Evolutionary conservation across 345 rosid species (phyloP), one percentile per base, ranked within the genome.

Genomic region (Aquilaria sinensis): DNA sequence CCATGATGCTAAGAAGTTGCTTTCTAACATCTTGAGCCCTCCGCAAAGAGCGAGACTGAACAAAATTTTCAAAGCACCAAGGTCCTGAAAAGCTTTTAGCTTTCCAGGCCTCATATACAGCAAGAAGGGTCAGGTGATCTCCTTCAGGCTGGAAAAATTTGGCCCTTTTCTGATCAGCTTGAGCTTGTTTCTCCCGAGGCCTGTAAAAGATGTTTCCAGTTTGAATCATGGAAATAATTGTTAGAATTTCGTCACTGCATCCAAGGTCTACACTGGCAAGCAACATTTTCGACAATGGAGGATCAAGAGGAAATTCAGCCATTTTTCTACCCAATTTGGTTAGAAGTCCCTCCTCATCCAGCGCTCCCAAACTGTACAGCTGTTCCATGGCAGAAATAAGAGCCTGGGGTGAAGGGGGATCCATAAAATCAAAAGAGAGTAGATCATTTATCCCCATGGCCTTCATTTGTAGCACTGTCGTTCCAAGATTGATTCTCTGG

Each of bases 251-350:
- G 70, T 90, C 97, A 48, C 97, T 93, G 69, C 98, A 90, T 9
- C 96, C 98, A 34, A 93, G 85, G 69, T 93, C 96, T 53, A 87
- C 97, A 81, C 97, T 90, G 9, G 97, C 97, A 43, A 93, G 79
- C 56, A 93, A 77, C 97, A 93, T 93, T 74, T 93, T 93, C 0
- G 97, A 90, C 32, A 93, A 69, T 3, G 92, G 97, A 1, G 96
- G 98, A 0, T 93, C 98, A 53, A 93, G 73, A 70, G 98, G 98
- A 77, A 93, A 93, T 68, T 87, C 97, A 0, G 98, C 98, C 96
- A 93, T 93, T 80, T 87, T 85, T 73, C 96, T 90, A 50, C 98
- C 98, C 55, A 85, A 72, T 73, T 87, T 93, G 31, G 97, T 93
- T 63, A 93, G 76, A 70, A 93, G 85, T 2, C 96, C 97, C 70